These are phyloP conservation scores for Aspergillus conjunctus DNA, from an alignment of 495 filamentous ascomycete genomes.

Conservation along the genomic window DNA sequence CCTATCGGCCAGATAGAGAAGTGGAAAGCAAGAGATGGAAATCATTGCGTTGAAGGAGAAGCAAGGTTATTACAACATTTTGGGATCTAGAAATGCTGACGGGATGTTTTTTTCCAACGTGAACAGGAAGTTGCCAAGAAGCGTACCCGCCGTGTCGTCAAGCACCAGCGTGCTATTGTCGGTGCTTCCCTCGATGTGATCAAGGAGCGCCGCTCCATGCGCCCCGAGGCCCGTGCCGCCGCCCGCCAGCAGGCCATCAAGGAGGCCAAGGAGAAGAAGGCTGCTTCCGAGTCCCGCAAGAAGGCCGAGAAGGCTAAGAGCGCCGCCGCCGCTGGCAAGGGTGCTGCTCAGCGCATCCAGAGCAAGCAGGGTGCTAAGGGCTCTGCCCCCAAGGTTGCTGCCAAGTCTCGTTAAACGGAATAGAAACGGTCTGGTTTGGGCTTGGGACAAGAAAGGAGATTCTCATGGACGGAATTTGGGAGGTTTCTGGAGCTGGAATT, in stretches of 20 bases:
- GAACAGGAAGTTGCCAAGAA: constrained; percentile 98
- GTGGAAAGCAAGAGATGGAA: constrained; percentile 6
- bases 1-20: constrained; percentile 11
- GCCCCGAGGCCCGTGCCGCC: constrained; percentile 92
- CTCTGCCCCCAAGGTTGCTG: constrained; percentile 78
- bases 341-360: constrained; percentile 73
- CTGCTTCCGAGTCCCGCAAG: constrained; percentile 82
- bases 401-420: constrained; percentile 78
- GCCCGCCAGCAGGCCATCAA: constrained; percentile 90
- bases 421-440: constrained; percentile 38
- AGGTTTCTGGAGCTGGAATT: constrained; percentile 36
- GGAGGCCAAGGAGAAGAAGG: constrained; percentile 97
- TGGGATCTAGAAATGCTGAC: constrained; percentile 42
- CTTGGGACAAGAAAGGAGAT: constrained; percentile 25
- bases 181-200: constrained; percentile 98
- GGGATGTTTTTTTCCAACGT: constrained; percentile 26
- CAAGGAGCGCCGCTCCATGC: constrained; percentile 94
- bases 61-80: neutral
- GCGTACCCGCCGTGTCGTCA: constrained; percentile 96
- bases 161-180: constrained; percentile 98
- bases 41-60: constrained; percentile 1
- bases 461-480: constrained; percentile 27
- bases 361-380: constrained; percentile 98
- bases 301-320: constrained; percentile 99
- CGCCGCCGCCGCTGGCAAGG: constrained; percentile 72